A percentile compares a stretch with the other conserved stretches of the same genome.
Evolutionary conservation across 768 basidiomycete species (phyloP).

Genomic region (Candolleomyces efflorescens): DNA sequence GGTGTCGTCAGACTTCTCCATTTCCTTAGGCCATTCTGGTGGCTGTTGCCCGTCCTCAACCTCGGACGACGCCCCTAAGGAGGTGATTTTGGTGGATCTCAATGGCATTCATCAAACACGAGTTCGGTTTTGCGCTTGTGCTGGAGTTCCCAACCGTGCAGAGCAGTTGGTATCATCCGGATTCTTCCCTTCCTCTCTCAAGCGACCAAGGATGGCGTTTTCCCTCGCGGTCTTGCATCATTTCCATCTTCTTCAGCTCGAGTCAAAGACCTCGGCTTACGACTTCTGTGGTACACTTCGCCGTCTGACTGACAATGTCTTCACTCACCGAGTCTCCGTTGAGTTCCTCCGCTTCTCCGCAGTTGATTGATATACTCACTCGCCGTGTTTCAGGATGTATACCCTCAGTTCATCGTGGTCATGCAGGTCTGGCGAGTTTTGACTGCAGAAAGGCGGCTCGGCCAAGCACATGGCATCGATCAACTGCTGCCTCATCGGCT

Average conservation of each 20-base stretch:
- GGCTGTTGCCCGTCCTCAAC: neutral
- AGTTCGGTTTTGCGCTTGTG: neutral
- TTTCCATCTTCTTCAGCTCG: slow-evolving; percentile 19
- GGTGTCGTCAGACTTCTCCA: neutral
- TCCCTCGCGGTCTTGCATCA: slow-evolving; percentile 11
- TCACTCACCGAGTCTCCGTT: neutral
- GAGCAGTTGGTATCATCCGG: neutral
- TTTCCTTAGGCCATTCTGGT: neutral
- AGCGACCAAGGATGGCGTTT: neutral
- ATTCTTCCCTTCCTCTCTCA: neutral
- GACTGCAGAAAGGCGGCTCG: slow-evolving; percentile 11
- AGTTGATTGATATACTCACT: too few relatives aligned
- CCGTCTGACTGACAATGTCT: slow-evolving; percentile 16
- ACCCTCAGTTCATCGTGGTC: slow-evolving; percentile 15
- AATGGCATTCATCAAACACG: neutral
- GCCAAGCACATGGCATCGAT: slow-evolving; percentile 21
- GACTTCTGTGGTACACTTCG: slow-evolving; percentile 18
- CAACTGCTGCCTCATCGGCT: slow-evolving; percentile 9
- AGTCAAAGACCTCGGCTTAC: slow-evolving; percentile 18
- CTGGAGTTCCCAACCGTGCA: neutral
- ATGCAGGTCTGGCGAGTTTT: slow-evolving; percentile 18
- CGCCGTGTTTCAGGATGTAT: slow-evolving; percentile 16
- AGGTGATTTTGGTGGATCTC: neutral
- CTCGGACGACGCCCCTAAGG: neutral
- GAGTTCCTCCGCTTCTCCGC: too few relatives aligned